Conservation (phyloP, 768 basidiomycete species). For the Termitomyces sp. region DNA sequence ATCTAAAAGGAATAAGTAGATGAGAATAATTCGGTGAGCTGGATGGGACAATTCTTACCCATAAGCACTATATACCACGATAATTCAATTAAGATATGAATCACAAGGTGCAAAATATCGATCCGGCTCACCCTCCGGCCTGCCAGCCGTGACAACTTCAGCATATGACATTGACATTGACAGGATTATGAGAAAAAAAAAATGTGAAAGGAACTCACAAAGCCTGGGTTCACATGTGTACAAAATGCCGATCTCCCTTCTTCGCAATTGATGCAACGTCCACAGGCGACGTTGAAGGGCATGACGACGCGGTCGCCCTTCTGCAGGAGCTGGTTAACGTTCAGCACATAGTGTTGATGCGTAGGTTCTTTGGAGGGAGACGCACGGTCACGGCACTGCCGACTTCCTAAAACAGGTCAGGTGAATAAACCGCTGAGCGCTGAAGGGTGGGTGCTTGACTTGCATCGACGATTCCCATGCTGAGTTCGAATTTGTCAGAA, state of each 20-base stretch:
- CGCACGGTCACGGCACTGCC: slow-evolving; percentile 43
- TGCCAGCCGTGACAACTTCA: slow-evolving; percentile 17
- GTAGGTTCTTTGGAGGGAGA: not conserved
- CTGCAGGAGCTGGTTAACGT: slow-evolving; percentile 38
- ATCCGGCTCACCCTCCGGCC: slow-evolving; percentile 44
- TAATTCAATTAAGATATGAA: not conserved
- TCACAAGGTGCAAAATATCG: too few relatives aligned
- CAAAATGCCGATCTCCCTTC: slow-evolving; percentile 54
- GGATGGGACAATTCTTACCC: slow-evolving; percentile 30
- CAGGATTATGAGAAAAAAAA: not conserved
- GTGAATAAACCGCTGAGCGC: not conserved
- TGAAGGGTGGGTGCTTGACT: slow-evolving; percentile 13
- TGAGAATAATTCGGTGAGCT: not conserved
- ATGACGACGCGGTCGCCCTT: slow-evolving; percentile 60
- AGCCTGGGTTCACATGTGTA: slow-evolving; percentile 57
- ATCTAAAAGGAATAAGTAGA: slow-evolving; percentile 28
- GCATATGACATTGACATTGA: not conserved
- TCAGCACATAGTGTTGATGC: not conserved
- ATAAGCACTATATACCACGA: slow-evolving; percentile 35
- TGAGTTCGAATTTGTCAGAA: slow-evolving; percentile 11
- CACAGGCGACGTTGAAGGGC: slow-evolving; percentile 61
- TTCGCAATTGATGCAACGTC: slow-evolving; percentile 57
- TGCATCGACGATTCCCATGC: slow-evolving; percentile 52
- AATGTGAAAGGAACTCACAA: slow-evolving; percentile 43
- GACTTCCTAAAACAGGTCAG: slow-evolving; percentile 32